A percentile compares a stretch with the other conserved stretches of the same genome.
Evolutionary conservation across 2,329 filamentous ascomycete species (phyloP).

Genomic region (Penicillium crustosum): DNA sequence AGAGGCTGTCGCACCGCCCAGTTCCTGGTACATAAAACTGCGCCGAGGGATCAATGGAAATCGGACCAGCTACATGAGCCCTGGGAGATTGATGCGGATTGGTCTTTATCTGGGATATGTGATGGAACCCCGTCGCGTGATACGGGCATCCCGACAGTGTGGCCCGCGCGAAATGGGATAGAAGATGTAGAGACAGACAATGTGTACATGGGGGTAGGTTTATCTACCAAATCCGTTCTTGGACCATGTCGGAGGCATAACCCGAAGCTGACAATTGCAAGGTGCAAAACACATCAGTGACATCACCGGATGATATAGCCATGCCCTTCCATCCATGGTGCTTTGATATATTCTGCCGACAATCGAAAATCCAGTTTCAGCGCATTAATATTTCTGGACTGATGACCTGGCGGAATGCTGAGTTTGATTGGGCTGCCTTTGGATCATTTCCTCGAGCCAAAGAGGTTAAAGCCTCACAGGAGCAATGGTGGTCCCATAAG

Average conservation of each 20-base stretch:
- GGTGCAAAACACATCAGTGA: neutral
- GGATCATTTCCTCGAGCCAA: constrained; percentile 6
- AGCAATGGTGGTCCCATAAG: constrained; percentile 14
- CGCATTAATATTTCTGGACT: constrained; percentile 9
- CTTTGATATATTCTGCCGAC: constrained; percentile 22
- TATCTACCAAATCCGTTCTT: neutral
- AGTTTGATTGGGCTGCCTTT: constrained; percentile 3
- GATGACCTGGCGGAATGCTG: constrained; percentile 19
- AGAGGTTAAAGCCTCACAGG: constrained; percentile 3
- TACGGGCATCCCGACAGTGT: neutral
- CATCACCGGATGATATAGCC: neutral
- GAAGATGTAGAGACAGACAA: constrained; percentile 4
- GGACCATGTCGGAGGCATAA: neutral
- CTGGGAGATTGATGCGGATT: constrained; percentile 14
- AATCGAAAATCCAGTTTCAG: constrained; percentile 15
- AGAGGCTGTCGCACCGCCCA: constrained; percentile 17
- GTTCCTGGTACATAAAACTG: constrained; percentile 13
- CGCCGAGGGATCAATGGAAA: neutral
- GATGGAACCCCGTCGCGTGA: constrained; percentile 18
- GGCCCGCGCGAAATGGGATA: constrained; percentile 5
- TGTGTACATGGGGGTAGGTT: constrained; percentile 7
- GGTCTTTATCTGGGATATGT: constrained; percentile 14
- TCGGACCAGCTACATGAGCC: constrained; percentile 4
- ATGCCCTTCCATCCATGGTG: constrained; percentile 26
- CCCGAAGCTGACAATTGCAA: neutral